Conservation (phyloP, 495 filamentous ascomycete species). For the Venustampulla echinocandica region DNA sequence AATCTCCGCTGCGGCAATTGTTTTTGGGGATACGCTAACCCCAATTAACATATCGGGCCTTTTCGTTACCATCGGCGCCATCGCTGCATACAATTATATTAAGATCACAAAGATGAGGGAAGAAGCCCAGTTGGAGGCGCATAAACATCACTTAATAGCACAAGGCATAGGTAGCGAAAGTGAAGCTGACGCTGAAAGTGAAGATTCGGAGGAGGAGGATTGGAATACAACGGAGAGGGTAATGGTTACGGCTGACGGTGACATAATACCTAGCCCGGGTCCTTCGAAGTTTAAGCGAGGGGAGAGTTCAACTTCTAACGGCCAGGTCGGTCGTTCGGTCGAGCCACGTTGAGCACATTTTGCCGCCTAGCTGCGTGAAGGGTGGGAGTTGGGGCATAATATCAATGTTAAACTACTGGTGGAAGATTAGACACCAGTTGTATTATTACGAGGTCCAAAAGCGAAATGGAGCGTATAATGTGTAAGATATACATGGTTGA, state of each 20-base stretch:
- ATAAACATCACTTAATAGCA: conserved; percentile 15
- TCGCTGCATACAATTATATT: conserved; percentile 87
- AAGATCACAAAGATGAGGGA: conserved; percentile 83
- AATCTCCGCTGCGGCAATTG: conserved; percentile 76
- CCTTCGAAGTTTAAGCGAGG: conserved; percentile 7
- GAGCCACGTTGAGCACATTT: too few relatives aligned
- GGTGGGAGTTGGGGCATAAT: too few relatives aligned
- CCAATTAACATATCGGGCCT: conserved; percentile 82
- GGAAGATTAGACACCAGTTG: too few relatives aligned
- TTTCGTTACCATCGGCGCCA: conserved; percentile 78
- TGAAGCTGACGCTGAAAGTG: conserved; percentile 8
- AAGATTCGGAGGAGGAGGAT: conserved; percentile 2
- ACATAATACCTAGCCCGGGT: conserved; percentile 24
- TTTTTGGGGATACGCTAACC: conserved; percentile 86
- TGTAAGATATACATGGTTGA: too few relatives aligned
- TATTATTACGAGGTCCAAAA: too few relatives aligned
- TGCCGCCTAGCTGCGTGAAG: too few relatives aligned
- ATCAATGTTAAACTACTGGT: too few relatives aligned
- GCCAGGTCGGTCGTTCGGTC: too few relatives aligned
- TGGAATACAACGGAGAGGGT: conserved; percentile 2
- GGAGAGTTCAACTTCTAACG: conserved; percentile 5
- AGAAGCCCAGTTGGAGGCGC: conserved; percentile 48
- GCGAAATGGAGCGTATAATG: too few relatives aligned
- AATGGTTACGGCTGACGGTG: conserved; percentile 20
- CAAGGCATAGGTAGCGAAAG: neutral